Percentiles rank a stretch among this genome's conserved stretches.
These are phyloP conservation scores for Fusarium torulosum DNA, from an alignment of 2,329 filamentous ascomycete species.

Conservation along the genomic window DNA sequence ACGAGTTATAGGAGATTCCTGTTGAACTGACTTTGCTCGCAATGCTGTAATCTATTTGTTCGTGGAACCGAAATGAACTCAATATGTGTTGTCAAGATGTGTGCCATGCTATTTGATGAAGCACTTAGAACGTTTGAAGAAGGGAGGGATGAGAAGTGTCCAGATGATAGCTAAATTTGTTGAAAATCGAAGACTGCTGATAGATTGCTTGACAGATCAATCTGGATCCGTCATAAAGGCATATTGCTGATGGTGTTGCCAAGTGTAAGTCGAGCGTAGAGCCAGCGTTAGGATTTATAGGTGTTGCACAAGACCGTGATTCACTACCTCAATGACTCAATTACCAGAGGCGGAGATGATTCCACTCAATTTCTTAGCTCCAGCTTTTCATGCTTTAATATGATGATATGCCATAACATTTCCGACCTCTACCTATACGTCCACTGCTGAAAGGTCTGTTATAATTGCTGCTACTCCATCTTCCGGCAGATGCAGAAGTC, in stretches of 20 bases:
- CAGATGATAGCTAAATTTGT: background rate
- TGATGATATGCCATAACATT: too few relatives aligned
- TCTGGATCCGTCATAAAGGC: background rate
- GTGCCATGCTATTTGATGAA: background rate
- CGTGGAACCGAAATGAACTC: background rate
- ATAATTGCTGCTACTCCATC: too few relatives aligned
- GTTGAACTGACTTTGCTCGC: background rate
- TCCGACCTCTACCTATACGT: too few relatives aligned
- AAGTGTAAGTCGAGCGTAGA: background rate
- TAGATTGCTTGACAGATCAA: background rate
- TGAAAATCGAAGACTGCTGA: background rate
- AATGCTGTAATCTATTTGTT: background rate
- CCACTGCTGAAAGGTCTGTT: too few relatives aligned
- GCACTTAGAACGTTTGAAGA: background rate
- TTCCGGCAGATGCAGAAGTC: too few relatives aligned
- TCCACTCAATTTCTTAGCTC: too few relatives aligned
- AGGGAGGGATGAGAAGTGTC: background rate
- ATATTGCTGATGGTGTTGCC: background rate
- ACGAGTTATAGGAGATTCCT: background rate
- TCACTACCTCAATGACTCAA: background rate
- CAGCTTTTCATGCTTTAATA: too few relatives aligned
- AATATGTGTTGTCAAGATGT: background rate
- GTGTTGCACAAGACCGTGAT: background rate
- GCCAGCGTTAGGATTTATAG: background rate
- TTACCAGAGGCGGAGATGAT: too few relatives aligned